Percentiles rank a stretch among this genome's conserved stretches.
Evolutionary conservation across 2,329 filamentous ascomycete species (phyloP).

Genomic region (Akanthomyces dipterigenus): DNA sequence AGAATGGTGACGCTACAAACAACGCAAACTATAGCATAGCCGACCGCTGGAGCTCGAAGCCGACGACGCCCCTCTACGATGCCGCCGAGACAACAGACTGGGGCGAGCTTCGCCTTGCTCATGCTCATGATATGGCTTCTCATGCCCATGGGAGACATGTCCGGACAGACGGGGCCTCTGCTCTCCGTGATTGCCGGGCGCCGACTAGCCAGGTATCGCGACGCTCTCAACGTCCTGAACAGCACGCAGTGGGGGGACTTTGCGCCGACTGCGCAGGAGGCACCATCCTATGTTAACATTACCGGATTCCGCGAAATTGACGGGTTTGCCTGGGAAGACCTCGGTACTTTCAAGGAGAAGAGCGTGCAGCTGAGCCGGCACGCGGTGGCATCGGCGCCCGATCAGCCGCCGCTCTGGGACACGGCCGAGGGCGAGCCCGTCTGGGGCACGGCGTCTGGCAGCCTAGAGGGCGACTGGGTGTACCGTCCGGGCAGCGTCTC

Average conservation of each 20-base stretch:
- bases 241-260: slow-evolving; percentile 56
- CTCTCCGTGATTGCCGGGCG: slow-evolving; percentile 32
- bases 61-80: slow-evolving; percentile 31
- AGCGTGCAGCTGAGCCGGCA: slow-evolving; percentile 55
- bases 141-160: slow-evolving; percentile 30
- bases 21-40: not conserved
- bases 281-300: slow-evolving; percentile 54
- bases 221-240: slow-evolving; percentile 48
- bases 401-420: slow-evolving; percentile 26
- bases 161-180: slow-evolving; percentile 23
- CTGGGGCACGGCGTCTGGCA: slow-evolving; percentile 77
- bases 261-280: slow-evolving; percentile 30
- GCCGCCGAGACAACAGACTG: slow-evolving; percentile 37
- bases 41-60: not conserved
- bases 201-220: slow-evolving; percentile 45
- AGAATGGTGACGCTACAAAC: slow-evolving; percentile 3
- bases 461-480: slow-evolving; percentile 69
- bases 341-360: slow-evolving; percentile 58
- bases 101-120: slow-evolving; percentile 30
- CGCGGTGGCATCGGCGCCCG: slow-evolving; percentile 32
- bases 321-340: slow-evolving; percentile 69
- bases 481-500: slow-evolving; percentile 44
- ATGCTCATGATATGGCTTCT: slow-evolving; percentile 31
- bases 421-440: slow-evolving; percentile 35
- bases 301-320: slow-evolving; percentile 71